Evolutionary conservation across 805 yeast species (phyloP).

Genomic region (Dipodascus geniculatus): DNA sequence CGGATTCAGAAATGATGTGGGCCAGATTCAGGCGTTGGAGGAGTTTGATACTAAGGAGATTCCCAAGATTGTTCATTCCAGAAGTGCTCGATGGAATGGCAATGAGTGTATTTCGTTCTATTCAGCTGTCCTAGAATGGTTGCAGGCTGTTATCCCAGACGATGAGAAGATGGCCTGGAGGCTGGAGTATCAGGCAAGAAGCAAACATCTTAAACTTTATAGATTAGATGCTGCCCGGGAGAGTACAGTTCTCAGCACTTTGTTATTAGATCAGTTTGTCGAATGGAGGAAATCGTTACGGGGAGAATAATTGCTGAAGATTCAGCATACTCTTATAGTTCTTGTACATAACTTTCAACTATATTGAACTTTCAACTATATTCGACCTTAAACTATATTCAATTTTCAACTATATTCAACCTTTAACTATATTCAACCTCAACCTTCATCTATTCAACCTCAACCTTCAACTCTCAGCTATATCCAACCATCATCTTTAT

Average conservation of each 20-base stretch:
- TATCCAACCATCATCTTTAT: too few species aligned
- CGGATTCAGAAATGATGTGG: conserved; percentile 74
- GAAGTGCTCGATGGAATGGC: conserved; percentile 41
- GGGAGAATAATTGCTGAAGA: neutral
- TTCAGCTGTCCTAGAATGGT: conserved; percentile 76
- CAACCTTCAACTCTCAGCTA: too few species aligned
- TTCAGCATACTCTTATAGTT: neutral
- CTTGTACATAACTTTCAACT: too few species aligned
- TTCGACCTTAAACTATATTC: too few species aligned
- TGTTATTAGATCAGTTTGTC: conserved; percentile 40
- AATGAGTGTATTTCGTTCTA: conserved; percentile 75
- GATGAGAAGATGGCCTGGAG: conserved; percentile 42
- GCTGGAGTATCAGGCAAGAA: conserved; percentile 44
- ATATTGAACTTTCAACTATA: too few species aligned
- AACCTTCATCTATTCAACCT: too few species aligned
- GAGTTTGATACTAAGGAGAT: conserved; percentile 66
- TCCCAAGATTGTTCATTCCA: conserved; percentile 32
- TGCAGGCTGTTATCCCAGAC: conserved; percentile 42
- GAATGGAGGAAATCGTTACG: conserved; percentile 40
- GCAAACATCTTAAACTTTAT: conserved; percentile 39
- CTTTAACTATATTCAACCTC: too few species aligned
- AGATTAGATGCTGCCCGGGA: conserved; percentile 34
- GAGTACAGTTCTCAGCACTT: conserved; percentile 28
- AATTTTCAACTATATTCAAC: too few species aligned
- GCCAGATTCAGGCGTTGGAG: conserved; percentile 58